phyloP scores from a whole-genome alignment of 129 eudicot species.

The Flaveria ramosissima region DNA sequence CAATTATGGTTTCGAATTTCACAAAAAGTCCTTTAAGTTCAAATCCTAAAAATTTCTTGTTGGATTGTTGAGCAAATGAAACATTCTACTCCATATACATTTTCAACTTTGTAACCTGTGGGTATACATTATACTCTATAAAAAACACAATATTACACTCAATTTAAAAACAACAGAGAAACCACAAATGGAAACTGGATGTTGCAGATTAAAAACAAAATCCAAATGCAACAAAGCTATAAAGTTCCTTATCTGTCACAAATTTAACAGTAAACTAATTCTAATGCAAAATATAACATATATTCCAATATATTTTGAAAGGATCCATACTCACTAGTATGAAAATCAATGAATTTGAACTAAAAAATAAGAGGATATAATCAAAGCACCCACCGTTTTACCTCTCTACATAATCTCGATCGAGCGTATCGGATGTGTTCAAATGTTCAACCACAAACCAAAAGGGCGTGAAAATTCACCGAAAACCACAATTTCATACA shows the following conservation, averaged over 20 bases:
- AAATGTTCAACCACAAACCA: slow-evolving; percentile 6
- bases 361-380: slow-evolving; percentile 2
- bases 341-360: neutral
- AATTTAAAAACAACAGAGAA: neutral
- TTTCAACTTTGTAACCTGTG: neutral
- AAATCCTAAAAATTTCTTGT: neutral
- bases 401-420: neutral
- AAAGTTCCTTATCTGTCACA: neutral
- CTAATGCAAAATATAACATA: neutral
- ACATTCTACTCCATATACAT: neutral
- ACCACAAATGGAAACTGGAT: slow-evolving; percentile 12
- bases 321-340: slow-evolving; percentile 8
- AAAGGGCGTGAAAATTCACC: slow-evolving; percentile 17
- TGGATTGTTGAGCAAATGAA: neutral
- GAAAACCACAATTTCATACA: slow-evolving; percentile 14
- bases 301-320: neutral
- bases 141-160: neutral
- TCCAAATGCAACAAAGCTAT: slow-evolving; percentile 2
- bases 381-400: neutral
- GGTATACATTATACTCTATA: neutral
- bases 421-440: neutral
- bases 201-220: slow-evolving; percentile 16
- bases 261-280: no score
- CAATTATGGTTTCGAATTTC: neutral
- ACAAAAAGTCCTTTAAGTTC: neutral